These are phyloP conservation scores for Exobasidium cylindrosporum DNA, from an alignment of 1,284 basidiomycete genomes.

Conservation along the genomic window DNA sequence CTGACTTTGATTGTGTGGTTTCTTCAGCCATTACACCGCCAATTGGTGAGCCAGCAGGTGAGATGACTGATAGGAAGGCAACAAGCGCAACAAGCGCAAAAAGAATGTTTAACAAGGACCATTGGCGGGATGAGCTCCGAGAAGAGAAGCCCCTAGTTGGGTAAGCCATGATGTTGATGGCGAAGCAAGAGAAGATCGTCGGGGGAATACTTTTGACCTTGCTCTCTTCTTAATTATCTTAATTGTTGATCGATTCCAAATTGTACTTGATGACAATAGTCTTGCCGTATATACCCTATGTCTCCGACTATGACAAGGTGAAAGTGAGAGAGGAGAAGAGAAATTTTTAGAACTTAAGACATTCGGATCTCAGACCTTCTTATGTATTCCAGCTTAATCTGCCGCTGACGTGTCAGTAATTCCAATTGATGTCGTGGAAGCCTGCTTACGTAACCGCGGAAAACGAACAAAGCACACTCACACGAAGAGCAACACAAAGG, in stretches of 20 bases:
- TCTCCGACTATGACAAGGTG: not conserved
- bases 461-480: too few species aligned
- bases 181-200: not conserved
- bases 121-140: not conserved
- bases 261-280: too few species aligned
- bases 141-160: slow-evolving; percentile 2
- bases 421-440: too few species aligned
- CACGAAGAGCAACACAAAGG: too few species aligned
- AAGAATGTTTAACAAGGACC: slow-evolving; percentile 35
- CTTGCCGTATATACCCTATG: too few species aligned
- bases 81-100: slow-evolving; percentile 44
- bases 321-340: not conserved
- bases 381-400: not conserved
- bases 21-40: slow-evolving; percentile 47
- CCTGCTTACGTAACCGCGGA: too few species aligned
- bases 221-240: too few species aligned
- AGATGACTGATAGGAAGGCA: slow-evolving; percentile 37
- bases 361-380: not conserved
- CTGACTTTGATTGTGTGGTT: slow-evolving; percentile 33
- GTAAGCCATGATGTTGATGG: not conserved
- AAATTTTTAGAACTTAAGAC: not conserved
- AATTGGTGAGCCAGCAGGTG: slow-evolving; percentile 25
- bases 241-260: too few species aligned
- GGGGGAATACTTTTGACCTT: too few species aligned
- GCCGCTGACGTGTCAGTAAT: too few species aligned